phyloP scores from a whole-genome alignment of 768 basidiomycete genomes.

The Termitomyces eurrhizus region DNA sequence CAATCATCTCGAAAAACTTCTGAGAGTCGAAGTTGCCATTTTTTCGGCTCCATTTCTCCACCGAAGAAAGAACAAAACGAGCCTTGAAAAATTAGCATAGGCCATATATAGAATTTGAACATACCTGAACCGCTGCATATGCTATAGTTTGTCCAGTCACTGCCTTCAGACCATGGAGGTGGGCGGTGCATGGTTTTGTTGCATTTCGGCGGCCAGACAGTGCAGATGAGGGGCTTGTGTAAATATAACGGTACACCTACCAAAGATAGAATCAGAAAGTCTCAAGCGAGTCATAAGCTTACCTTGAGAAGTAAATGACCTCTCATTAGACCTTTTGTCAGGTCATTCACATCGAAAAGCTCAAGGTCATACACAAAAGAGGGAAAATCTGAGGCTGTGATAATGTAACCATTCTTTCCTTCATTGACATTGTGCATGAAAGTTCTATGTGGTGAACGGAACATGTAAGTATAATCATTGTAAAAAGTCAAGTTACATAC shows the following conservation, averaged over 20 bases:
- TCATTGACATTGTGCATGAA: background rate
- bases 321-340: background rate
- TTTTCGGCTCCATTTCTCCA: background rate
- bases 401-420: background rate
- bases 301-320: background rate
- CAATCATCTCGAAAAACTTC: background rate
- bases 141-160: background rate
- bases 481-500: background rate
- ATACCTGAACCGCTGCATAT: constrained; percentile 1
- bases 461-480: too few species aligned
- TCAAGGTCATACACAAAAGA: background rate
- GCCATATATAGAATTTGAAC: background rate
- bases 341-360: background rate
- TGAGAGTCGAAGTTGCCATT: background rate
- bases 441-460: background rate
- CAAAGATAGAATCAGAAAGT: background rate
- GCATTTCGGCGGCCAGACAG: background rate
- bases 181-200: background rate
- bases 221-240: too few species aligned
- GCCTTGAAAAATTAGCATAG: background rate
- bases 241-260: background rate
- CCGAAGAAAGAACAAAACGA: background rate
- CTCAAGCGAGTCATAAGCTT: background rate
- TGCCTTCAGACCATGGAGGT: background rate
- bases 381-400: background rate